Conservation (phyloP, 768 basidiomycete genomes). For the Leucocoprinus sp. region DNA sequence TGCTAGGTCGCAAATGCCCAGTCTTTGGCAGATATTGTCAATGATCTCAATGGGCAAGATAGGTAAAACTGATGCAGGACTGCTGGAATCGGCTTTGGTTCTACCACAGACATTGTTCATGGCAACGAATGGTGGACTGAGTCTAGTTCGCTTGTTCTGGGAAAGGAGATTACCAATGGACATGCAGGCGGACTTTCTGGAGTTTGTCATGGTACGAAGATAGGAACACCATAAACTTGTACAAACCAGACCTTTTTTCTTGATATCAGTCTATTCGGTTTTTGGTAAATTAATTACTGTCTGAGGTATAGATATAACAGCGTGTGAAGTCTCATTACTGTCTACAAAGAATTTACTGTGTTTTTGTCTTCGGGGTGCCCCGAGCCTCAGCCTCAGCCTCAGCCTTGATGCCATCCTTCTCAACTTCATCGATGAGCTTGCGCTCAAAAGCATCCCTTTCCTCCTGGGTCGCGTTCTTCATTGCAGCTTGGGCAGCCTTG, state of each 20-base stretch:
- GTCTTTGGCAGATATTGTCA: conserved; percentile 18
- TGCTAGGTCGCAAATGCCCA: conserved; percentile 17
- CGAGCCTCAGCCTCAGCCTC: conserved; percentile 46
- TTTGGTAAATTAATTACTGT: conserved; percentile 4
- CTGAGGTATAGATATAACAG: background rate
- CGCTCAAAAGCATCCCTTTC: conserved; percentile 50
- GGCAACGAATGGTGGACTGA: background rate
- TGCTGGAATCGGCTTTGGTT: background rate
- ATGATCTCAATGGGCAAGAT: conserved; percentile 22
- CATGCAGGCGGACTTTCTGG: conserved; percentile 7
- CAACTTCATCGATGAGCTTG: conserved; percentile 59
- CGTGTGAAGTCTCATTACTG: background rate
- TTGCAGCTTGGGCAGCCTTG: conserved; percentile 46
- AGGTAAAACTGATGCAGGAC: conserved; percentile 1
- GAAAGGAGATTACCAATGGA: conserved; percentile 9
- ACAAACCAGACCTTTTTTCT: too few species aligned
- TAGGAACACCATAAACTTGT: background rate
- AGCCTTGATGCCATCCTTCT: conserved; percentile 62
- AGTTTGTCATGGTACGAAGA: conserved; percentile 2
- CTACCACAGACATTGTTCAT: background rate
- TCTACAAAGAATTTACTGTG: conserved; percentile 18
- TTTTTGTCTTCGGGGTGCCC: conserved; percentile 25
- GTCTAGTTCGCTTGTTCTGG: conserved; percentile 7
- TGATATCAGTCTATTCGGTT: too few species aligned
- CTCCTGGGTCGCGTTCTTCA: conserved; percentile 45